These are phyloP conservation scores for Volvox carteri DNA, from an alignment of 163 green algal species.

Conservation along the genomic window DNA sequence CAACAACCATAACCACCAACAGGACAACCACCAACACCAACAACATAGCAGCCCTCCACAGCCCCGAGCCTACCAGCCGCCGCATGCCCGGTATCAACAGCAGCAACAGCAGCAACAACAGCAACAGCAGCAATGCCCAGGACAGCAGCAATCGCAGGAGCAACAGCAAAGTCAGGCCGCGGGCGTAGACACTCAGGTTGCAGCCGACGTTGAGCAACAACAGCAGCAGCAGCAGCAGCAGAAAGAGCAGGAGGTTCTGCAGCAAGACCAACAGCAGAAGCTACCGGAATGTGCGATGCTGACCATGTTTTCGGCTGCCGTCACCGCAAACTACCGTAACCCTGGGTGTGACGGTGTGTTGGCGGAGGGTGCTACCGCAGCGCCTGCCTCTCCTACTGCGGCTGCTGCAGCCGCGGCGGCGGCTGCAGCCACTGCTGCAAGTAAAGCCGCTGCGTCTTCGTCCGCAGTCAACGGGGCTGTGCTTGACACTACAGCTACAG, in stretches of 20 bases:
- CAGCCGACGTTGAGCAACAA: neutral
- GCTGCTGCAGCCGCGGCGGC: neutral
- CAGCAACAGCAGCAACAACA: neutral
- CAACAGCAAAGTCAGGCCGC: neutral
- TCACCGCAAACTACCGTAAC: too few relatives aligned
- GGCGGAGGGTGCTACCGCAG: too few relatives aligned
- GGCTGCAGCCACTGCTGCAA: neutral
- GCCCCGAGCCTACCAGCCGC: neutral
- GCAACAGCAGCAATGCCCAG: neutral
- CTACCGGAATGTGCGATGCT: neutral
- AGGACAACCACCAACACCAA: neutral
- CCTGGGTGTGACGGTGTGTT: too few relatives aligned
- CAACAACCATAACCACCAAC: neutral
- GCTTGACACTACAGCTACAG: neutral
- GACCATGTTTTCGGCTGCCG: neutral
- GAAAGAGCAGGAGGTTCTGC: neutral
- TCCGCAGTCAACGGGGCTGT: too few relatives aligned
- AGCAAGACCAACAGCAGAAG: neutral
- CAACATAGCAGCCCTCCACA: too few relatives aligned
- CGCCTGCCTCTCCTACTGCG: neutral
- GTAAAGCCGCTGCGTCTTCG: too few relatives aligned
- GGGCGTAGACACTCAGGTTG: neutral
- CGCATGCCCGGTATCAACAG: neutral
- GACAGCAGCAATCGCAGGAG: neutral
- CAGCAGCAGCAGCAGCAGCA: neutral